Evolutionary conservation across 139 green algal species (phyloP).

Genomic region (Chlamydomonas incerta): DNA sequence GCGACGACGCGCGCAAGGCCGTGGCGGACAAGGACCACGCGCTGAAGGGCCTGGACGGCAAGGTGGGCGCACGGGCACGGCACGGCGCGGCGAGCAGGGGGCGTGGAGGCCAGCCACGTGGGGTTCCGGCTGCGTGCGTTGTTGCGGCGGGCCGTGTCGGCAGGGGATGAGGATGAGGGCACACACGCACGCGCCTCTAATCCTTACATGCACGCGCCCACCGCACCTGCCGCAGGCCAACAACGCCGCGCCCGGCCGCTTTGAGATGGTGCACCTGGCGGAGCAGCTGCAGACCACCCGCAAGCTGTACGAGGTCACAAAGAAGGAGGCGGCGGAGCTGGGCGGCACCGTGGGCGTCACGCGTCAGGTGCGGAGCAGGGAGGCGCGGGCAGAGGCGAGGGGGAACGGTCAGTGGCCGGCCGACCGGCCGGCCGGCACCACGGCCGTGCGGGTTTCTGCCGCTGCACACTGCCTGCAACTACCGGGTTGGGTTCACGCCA

Average conservation of each 20-base stretch:
- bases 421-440: no score
- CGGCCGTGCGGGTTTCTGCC: no score
- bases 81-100: no score
- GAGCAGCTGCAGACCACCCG: constrained; percentile 34
- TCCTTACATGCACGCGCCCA: background rate
- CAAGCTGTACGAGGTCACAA: constrained; percentile 34
- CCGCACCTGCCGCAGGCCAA: no score
- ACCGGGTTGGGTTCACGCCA: no score
- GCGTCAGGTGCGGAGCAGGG: background rate
- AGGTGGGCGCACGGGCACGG: background rate
- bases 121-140: no score
- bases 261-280: constrained; percentile 35
- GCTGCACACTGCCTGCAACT: no score
- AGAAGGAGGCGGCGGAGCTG: constrained; percentile 27
- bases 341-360: constrained; percentile 18
- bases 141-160: no score
- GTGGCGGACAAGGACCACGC: background rate
- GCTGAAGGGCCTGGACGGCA: background rate
- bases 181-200: background rate
- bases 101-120: no score
- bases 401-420: no score
- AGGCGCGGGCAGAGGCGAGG: no score
- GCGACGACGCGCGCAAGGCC: constrained; percentile 25
- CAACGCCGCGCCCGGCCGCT: background rate
- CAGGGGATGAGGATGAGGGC: no score